phyloP scores from a whole-genome alignment of 169 alveolate species.

The Plasmodium knowlesi region DNA sequence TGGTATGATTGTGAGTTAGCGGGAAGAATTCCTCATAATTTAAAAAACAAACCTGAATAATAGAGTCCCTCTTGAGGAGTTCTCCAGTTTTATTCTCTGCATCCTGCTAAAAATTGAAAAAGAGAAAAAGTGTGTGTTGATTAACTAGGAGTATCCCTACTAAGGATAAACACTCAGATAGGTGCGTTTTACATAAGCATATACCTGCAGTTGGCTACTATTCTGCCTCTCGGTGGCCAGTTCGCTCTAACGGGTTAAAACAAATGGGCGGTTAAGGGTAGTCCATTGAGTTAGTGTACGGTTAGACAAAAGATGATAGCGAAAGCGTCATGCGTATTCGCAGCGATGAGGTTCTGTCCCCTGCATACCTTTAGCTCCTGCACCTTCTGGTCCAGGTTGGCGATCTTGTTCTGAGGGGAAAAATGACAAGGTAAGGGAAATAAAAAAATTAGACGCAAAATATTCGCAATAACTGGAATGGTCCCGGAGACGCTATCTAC shows the following conservation, averaged over 20 bases:
- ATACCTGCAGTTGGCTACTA: constrained; percentile 16
- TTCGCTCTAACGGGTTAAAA: constrained; percentile 6
- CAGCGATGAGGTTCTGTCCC: neutral
- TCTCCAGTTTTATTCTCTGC: constrained; percentile 14
- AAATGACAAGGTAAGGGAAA: neutral
- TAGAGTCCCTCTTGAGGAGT: constrained; percentile 44
- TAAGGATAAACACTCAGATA: neutral
- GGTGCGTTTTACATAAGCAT: neutral
- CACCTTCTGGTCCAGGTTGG: constrained; percentile 5
- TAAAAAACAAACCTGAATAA: constrained; percentile 25
- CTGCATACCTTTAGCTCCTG: constrained; percentile 31
- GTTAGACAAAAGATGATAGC: neutral
- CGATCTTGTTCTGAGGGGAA: constrained; percentile 14
- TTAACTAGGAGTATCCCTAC: neutral
- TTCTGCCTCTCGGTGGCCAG: neutral
- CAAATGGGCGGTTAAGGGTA: neutral
- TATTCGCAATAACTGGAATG: neutral
- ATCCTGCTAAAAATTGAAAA: constrained; percentile 22
- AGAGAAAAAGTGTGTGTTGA: neutral
- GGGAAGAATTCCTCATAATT: neutral
- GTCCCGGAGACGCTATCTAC: neutral
- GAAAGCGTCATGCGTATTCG: neutral
- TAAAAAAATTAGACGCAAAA: neutral
- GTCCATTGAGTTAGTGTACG: neutral
- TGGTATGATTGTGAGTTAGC: neutral